Evolutionary conservation across 2,329 filamentous ascomycete genomes (phyloP).

Genomic region (Fusarium torreyae): DNA sequence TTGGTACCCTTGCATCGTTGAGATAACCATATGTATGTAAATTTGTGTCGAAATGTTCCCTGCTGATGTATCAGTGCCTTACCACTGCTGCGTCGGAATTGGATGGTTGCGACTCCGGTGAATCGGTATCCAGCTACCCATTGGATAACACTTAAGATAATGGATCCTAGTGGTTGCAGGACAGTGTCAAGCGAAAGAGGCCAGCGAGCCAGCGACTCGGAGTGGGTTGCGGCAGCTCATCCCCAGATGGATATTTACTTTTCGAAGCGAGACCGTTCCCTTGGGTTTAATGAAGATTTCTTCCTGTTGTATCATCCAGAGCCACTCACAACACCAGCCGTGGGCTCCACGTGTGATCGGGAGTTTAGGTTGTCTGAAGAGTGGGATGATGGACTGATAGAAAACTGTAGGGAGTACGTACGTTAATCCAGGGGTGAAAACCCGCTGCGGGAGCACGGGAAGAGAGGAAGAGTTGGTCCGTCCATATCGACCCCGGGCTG

Average conservation of each 20-base stretch:
- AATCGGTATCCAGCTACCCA: slow-evolving; percentile 11
- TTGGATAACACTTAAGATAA: slow-evolving; percentile 5
- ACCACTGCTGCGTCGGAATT: slow-evolving; percentile 18
- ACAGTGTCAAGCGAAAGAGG: slow-evolving; percentile 18
- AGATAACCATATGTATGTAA: slow-evolving; percentile 5
- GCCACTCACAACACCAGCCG: slow-evolving; percentile 22
- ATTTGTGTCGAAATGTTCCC: slow-evolving; percentile 14
- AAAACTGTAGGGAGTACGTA: slow-evolving; percentile 7
- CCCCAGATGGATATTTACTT: slow-evolving; percentile 16
- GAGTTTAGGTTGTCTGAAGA: slow-evolving; percentile 26
- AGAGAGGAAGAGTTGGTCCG: slow-evolving; percentile 40
- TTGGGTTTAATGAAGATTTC: slow-evolving; percentile 27
- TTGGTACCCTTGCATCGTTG: slow-evolving; percentile 24
- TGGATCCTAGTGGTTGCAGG: slow-evolving; percentile 20
- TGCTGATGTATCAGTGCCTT: slow-evolving; percentile 20
- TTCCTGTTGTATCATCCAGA: slow-evolving; percentile 17
- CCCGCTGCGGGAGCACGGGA: slow-evolving; percentile 19
- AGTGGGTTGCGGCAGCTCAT: slow-evolving; percentile 13
- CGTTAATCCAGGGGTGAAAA: slow-evolving; percentile 20
- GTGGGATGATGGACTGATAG: slow-evolving; percentile 41
- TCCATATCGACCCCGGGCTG: slow-evolving; percentile 36
- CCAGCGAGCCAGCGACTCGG: background rate
- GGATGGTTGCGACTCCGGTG: slow-evolving; percentile 4
- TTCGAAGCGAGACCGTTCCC: slow-evolving; percentile 9
- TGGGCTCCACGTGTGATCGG: slow-evolving; percentile 34